phyloP scores from a whole-genome alignment of 768 basidiomycete species.

The Galerina marginata region DNA sequence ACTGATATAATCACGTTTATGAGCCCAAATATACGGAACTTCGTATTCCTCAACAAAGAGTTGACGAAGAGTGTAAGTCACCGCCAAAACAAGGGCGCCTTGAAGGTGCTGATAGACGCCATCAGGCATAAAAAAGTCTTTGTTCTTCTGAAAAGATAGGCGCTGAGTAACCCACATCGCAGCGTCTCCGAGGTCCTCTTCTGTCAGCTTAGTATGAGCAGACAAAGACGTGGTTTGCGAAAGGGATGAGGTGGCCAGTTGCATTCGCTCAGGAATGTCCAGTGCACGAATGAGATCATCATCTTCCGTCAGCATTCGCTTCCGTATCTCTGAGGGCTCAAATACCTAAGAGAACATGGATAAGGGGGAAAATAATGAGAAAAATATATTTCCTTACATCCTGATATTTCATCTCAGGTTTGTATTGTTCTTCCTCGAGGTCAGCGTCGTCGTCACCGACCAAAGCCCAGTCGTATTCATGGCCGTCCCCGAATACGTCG shows the following conservation, averaged over 20 bases:
- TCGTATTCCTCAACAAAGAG: conserved; percentile 90
- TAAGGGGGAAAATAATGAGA: conserved; percentile 9
- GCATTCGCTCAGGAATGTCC: conserved; percentile 96
- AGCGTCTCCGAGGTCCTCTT: conserved; percentile 78
- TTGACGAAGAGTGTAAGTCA: conserved; percentile 77
- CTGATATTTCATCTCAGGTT: conserved; percentile 81
- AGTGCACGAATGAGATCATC: conserved; percentile 90
- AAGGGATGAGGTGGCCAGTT: conserved; percentile 85
- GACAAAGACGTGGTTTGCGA: conserved; percentile 67
- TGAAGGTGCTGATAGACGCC: conserved; percentile 67
- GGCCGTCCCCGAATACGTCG: conserved; percentile 95
- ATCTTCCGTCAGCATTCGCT: conserved; percentile 87
- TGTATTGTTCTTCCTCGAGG: conserved; percentile 51
- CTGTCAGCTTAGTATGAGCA: conserved; percentile 64
- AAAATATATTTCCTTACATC: conserved; percentile 58
- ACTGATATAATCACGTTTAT: conserved; percentile 90
- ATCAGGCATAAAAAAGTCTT: conserved; percentile 72
- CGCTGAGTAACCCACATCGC: conserved; percentile 89
- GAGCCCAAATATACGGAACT: conserved; percentile 94
- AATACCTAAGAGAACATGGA: conserved; percentile 70
- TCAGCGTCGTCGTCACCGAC: conserved; percentile 76
- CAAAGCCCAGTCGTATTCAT: conserved; percentile 95
- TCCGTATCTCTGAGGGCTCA: conserved; percentile 94
- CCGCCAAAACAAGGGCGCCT: conserved; percentile 74
- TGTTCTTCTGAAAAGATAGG: conserved; percentile 70